Conservation (phyloP, 345 rosid genomes). For the Corchorus olitorius region DNA sequence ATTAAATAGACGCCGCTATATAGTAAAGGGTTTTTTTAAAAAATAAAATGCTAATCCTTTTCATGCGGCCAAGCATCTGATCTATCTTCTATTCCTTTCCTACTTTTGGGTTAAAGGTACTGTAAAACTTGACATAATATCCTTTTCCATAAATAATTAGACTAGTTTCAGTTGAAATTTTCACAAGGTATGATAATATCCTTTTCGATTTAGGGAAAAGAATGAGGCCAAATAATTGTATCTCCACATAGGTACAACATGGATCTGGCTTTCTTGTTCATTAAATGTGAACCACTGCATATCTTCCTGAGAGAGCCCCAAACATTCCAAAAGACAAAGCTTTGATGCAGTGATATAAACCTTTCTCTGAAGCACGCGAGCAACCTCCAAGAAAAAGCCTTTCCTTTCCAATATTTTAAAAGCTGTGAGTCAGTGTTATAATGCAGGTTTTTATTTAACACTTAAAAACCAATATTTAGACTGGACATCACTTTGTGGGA, state of each 20-base stretch:
- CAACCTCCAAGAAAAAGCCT: conserved; percentile 92
- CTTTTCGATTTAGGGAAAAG: neutral
- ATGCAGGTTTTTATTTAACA: neutral
- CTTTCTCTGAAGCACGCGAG: conserved; percentile 71
- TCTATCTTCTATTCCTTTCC: neutral
- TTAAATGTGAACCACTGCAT: conserved; percentile 85
- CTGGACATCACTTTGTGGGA: neutral
- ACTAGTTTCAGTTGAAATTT: no score
- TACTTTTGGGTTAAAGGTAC: neutral
- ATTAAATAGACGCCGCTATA: no score
- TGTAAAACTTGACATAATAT: neutral
- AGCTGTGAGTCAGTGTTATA: neutral
- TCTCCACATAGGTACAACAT: conserved; percentile 93
- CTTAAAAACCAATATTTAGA: neutral
- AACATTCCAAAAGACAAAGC: conserved; percentile 66
- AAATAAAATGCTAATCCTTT: neutral
- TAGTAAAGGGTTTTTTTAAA: no score
- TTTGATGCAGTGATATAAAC: conserved; percentile 73
- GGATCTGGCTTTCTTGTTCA: conserved; percentile 88
- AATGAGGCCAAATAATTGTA: neutral
- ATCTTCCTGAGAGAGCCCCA: conserved; percentile 76
- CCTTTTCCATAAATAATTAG: no score
- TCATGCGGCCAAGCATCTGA: neutral
- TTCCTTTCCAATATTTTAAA: conserved; percentile 67
- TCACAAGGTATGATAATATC: neutral